Evolutionary conservation across 1,284 basidiomycete species (phyloP), one percentile per base, ranked within the genome.

Genomic region (Volvariella surrecta): DNA sequence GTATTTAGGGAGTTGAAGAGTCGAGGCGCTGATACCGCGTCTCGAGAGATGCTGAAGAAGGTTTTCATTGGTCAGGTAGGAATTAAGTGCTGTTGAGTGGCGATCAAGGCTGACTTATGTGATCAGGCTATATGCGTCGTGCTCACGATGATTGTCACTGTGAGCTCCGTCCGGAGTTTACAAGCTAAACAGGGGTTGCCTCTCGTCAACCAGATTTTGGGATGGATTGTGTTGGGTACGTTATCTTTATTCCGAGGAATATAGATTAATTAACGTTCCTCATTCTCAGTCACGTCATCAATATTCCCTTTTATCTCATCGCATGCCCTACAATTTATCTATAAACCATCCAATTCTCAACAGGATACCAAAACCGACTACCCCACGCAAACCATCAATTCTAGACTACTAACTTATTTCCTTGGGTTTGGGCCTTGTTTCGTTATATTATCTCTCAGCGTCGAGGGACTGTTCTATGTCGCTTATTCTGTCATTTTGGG

Each of bases 381-480:
- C n/a, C n/a, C n/a, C n/a, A n/a, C n/a, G n/a, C n/a, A n/a, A n/a
- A 68, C 62, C n/a, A 59, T 70, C 7, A 58, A 57, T 37, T 71
- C 74, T 1, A 76, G 73, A 52, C 64, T 80, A 10, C 58, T 81
- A 28, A 66, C 68, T 37, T 74, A 81, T 52, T 84, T 86, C 60
- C 67, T 88, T 40, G 79, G 79, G 1, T 84, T 92, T 50, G 78
- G 79, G 0, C 82, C 83, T 1, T 81, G 80, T 50, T 93, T 92
- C 48, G 70, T 91, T 24, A 70, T 92, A 24, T 71, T 94, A 13
- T 89, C 89, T 1, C 81, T 93, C 53, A 85, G 83, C 46, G 79
- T 86, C 35, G 90, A 94, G 55, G 84, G 83, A 0, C 66, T 92
- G 8, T 94, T 94, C 61, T 91, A 82, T 53, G 67, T 76, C 11